Evolutionary conservation across 805 yeast genomes (phyloP), one percentile per base, ranked within the genome.

Genomic region (Yarrowia yakushimensis): DNA sequence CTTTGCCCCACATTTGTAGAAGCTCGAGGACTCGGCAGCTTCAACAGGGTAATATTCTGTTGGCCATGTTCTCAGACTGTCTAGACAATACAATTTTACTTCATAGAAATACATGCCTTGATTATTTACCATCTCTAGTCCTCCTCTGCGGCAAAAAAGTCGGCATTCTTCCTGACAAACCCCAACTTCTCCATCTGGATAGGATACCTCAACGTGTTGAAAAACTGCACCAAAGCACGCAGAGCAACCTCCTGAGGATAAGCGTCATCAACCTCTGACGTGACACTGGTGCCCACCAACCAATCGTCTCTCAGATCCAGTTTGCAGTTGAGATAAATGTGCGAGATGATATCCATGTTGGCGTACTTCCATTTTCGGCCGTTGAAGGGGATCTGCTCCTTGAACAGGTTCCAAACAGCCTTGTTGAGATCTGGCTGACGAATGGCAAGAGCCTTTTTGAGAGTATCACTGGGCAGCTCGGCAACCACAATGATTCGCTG

Each of bases 291-390:
- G 0, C 96, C 96, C 15, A 85, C 85, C 28, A 93, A 79, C 98
- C 98, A 93, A 65, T 85, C 86, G 71, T 93, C 99, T 65, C 85
- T 81, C 52, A 93, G 73, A 17, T 85, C 83, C 37, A 91, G 77
- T 67, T 84, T 82, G 68, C 89, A 82, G 70, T 90, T 85, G 27
- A 94, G 72, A 69, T 88, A 93, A 2, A 93, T 91, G 65, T 89
- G 85, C 0, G 97, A 90, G 4, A 93, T 88, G 48, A 94, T 78
- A 67, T 92, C 97, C 97, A 94, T 93, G 71, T 93, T 94, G 66
- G 85, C 83, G 13, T 91, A 82, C 68, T 91, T 85, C 99, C 99
- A 93, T 73, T 92, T 91, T 64, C 94, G 85, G 18, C 97, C 97
- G 69, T 90, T 92, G 74, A 87, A 90, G 0, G 97, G 97, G 1